Conservation (phyloP, 2,329 filamentous ascomycete species). For the Polychaeton citri region DNA sequence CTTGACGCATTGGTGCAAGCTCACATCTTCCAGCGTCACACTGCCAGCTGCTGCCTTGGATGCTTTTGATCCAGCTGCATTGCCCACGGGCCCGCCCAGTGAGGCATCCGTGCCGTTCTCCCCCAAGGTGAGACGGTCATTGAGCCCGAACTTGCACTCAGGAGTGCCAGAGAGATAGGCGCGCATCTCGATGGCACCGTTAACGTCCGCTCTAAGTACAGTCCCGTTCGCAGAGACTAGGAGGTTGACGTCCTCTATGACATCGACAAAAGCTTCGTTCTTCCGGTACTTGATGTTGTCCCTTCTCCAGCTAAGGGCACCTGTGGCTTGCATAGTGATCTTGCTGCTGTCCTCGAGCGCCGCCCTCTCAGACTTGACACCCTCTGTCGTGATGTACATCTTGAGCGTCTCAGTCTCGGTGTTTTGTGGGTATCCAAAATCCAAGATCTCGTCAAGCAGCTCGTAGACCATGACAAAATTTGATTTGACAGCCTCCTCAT, state of each 20-base stretch:
- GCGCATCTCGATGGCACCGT: slow-evolving; percentile 96
- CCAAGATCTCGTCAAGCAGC: slow-evolving; percentile 91
- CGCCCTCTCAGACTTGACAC: slow-evolving; percentile 78
- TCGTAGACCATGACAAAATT: slow-evolving; percentile 99
- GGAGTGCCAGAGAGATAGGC: slow-evolving; percentile 93
- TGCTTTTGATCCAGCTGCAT: slow-evolving; percentile 68
- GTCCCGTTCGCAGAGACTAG: slow-evolving; percentile 97
- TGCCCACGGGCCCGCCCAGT: slow-evolving; percentile 55
- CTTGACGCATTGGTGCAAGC: slow-evolving; percentile 98
- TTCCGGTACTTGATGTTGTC: slow-evolving; percentile 98
- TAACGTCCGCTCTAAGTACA: slow-evolving; percentile 88
- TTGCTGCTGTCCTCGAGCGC: slow-evolving; percentile 81
- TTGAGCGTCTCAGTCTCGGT: slow-evolving; percentile 97
- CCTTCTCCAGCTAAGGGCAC: slow-evolving; percentile 90
- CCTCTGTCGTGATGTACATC: slow-evolving; percentile 99
- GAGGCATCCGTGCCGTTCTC: slow-evolving; percentile 45
- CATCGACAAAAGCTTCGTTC: slow-evolving; percentile 98
- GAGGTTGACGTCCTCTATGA: slow-evolving; percentile 97
- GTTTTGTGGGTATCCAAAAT: slow-evolving; percentile 98
- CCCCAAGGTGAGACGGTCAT: slow-evolving; percentile 88
- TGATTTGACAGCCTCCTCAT: slow-evolving; percentile 99
- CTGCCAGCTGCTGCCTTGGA: slow-evolving; percentile 91
- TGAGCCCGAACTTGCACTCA: slow-evolving; percentile 97
- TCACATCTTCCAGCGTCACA: slow-evolving; percentile 92
- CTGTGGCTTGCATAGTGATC: slow-evolving; percentile 98